Evolutionary conservation across 352 stramenopile genomes (phyloP).

Genomic region (Globisporangium sylvaticum): DNA sequence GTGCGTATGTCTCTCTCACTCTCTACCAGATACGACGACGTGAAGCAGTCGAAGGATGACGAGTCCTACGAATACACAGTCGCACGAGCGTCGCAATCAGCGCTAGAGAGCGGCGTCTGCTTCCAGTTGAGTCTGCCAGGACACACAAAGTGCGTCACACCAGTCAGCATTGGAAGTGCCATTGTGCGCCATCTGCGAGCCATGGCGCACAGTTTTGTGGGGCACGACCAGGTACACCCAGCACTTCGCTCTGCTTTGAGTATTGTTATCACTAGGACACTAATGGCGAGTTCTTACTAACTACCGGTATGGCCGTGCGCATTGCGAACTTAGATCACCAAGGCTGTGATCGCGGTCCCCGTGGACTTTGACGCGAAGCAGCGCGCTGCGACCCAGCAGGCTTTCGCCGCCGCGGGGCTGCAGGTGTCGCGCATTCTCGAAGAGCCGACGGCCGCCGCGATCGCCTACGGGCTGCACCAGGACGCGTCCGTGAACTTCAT

Average conservation of each 20-base stretch:
- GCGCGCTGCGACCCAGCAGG: constrained; percentile 78
- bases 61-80: constrained; percentile 50
- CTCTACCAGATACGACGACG: constrained; percentile 25
- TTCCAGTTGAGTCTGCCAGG: constrained; percentile 36
- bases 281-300: not conserved
- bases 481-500: constrained; percentile 90
- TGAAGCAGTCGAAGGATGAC: constrained; percentile 17
- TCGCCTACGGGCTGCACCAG: constrained; percentile 97
- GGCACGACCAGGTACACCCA: constrained; percentile 43
- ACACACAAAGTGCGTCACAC: constrained; percentile 44
- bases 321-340: constrained; percentile 84
- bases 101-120: constrained; percentile 30
- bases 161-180: constrained; percentile 34
- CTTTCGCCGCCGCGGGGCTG: constrained; percentile 88
- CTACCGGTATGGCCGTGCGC: no score
- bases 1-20: not conserved
- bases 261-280: not conserved
- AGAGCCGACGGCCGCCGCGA: constrained; percentile 96
- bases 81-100: constrained; percentile 7
- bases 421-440: constrained; percentile 95
- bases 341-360: constrained; percentile 87
- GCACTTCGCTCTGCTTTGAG: not conserved
- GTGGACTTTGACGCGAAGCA: constrained; percentile 90
- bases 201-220: constrained; percentile 50
- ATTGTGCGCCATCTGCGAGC: constrained; percentile 42